phyloP scores from a whole-genome alignment of 2,329 filamentous ascomycete species.

The Herpotrichia juniperi region DNA sequence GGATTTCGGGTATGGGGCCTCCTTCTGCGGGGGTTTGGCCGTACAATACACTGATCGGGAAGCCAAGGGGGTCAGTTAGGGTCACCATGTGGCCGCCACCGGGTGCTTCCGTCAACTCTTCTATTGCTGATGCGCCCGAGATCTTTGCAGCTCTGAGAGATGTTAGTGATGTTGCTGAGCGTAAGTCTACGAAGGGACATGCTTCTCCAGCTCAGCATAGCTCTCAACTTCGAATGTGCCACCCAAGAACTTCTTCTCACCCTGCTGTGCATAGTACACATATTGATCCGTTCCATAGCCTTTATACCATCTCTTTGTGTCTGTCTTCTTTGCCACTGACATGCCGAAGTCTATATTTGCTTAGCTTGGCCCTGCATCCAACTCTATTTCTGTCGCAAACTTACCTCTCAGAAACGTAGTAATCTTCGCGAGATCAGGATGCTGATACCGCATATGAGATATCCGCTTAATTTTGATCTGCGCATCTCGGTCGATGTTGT shows the following conservation, averaged over 20 bases:
- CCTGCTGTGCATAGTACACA: constrained; percentile 60
- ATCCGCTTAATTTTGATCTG: constrained; percentile 57
- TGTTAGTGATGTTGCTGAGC: background rate
- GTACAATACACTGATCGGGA: constrained; percentile 63
- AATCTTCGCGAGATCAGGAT: constrained; percentile 56
- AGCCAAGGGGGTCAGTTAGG: constrained; percentile 57
- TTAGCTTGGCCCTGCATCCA: background rate
- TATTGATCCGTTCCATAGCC: constrained; percentile 68
- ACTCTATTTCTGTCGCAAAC: constrained; percentile 7
- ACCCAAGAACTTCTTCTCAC: constrained; percentile 61
- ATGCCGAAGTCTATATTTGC: constrained; percentile 39
- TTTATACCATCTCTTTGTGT: constrained; percentile 59
- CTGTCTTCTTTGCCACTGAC: constrained; percentile 37
- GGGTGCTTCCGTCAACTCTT: constrained; percentile 58
- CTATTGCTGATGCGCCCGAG: constrained; percentile 55
- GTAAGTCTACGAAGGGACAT: background rate
- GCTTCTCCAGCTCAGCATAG: constrained; percentile 59
- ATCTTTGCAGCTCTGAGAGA: constrained; percentile 53
- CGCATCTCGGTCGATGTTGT: constrained; percentile 49
- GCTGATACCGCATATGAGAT: constrained; percentile 61
- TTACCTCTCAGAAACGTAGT: constrained; percentile 50
- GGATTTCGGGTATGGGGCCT: constrained; percentile 57
- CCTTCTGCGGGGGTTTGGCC: constrained; percentile 57
- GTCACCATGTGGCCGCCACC: constrained; percentile 60
- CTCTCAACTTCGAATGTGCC: constrained; percentile 64